These are phyloP conservation scores for Aspergillus novoparasiticus DNA, from an alignment of 2,329 filamentous ascomycete species.

Conservation along the genomic window DNA sequence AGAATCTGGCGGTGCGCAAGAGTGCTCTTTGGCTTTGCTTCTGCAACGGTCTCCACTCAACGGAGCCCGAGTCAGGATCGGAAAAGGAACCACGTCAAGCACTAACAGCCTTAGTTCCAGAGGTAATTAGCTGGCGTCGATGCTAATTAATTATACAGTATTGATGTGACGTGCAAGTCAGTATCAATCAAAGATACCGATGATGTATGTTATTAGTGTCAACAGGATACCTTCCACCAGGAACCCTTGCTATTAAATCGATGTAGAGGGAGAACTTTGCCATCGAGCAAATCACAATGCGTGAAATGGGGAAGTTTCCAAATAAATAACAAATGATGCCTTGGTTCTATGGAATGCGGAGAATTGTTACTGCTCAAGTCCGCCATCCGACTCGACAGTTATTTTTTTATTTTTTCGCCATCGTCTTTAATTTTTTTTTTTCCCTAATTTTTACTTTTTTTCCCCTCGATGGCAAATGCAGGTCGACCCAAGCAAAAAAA, in stretches of 20 bases:
- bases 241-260: neutral
- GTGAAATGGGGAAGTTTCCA: conserved; percentile 1
- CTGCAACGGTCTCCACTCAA: conserved; percentile 1
- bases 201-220: neutral
- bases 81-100: conserved; percentile 5
- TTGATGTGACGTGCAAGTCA: no score
- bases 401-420: neutral
- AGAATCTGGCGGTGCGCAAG: conserved; percentile 4
- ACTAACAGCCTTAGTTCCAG: conserved; percentile 6
- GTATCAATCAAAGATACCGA: neutral
- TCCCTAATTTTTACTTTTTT: neutral
- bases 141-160: neutral
- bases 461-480: neutral
- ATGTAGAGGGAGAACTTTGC: neutral
- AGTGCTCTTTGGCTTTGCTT: conserved; percentile 4
- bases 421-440: neutral
- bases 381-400: neutral
- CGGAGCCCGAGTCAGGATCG: conserved; percentile 2
- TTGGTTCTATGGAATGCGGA: conserved; percentile 13
- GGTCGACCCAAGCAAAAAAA: neutral
- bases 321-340: neutral
- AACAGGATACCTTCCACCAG: neutral
- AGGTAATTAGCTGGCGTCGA: conserved; percentile 1
- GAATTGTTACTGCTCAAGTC: conserved; percentile 9
- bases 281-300: conserved; percentile 3